Percentiles rank a stretch among this genome's conserved stretches.
Evolutionary conservation across 306 rosid genomes (phyloP).

Genomic region (Malus orientalis): DNA sequence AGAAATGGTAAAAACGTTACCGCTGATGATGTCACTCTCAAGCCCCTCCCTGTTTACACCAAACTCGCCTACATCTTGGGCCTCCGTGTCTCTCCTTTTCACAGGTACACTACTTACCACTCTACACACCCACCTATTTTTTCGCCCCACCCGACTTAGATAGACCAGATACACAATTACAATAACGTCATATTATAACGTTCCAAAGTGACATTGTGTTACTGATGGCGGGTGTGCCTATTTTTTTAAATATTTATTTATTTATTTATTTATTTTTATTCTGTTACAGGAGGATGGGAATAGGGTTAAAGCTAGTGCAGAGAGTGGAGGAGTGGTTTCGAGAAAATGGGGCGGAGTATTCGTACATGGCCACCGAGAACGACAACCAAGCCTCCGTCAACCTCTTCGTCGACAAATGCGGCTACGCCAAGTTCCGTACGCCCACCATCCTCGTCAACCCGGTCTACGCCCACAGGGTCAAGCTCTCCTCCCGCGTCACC

Average conservation of each 20-base stretch:
- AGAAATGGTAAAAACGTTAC: constrained; percentile 29
- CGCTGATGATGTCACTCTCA: neutral
- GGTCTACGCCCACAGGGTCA: constrained; percentile 60
- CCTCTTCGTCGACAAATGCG: constrained; percentile 88
- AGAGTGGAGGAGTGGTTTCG: constrained; percentile 71
- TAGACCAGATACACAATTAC: no score
- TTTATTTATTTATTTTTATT: neutral
- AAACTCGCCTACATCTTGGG: constrained; percentile 80
- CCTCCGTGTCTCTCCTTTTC: constrained; percentile 86
- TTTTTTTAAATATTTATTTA: neutral
- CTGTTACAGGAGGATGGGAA: constrained; percentile 75
- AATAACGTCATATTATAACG: no score
- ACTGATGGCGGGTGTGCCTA: no score
- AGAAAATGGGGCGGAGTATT: constrained; percentile 69
- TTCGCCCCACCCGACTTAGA: neutral
- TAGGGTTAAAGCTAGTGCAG: constrained; percentile 60
- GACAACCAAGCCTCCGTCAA: constrained; percentile 75
- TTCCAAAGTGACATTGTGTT: no score
- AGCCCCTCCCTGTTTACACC: constrained; percentile 56
- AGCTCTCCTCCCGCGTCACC: constrained; percentile 28
- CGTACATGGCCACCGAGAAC: constrained; percentile 85
- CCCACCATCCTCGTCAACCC: constrained; percentile 84
- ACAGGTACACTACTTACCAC: constrained; percentile 35
- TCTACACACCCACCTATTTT: neutral
- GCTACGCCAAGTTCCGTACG: constrained; percentile 77